These are phyloP conservation scores for Herpotrichia juniperi DNA, from an alignment of 2,329 filamentous ascomycete species.

Conservation along the genomic window DNA sequence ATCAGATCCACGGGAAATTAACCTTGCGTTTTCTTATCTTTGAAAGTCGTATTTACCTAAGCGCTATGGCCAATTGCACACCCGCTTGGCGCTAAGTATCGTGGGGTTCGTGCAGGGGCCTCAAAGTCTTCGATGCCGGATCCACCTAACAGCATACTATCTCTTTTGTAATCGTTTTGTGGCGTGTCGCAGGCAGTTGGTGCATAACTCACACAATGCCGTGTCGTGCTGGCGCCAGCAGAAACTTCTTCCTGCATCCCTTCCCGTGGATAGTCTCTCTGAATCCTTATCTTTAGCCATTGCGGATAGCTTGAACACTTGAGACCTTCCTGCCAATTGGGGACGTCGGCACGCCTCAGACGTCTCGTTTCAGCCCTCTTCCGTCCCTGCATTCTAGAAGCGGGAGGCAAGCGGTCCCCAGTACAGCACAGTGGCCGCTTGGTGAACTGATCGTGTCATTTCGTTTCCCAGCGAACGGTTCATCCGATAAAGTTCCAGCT, in stretches of 20 bases:
- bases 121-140: background rate
- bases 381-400: background rate
- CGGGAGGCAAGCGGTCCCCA: background rate
- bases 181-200: background rate
- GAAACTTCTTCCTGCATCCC: background rate
- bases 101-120: background rate
- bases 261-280: background rate
- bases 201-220: background rate
- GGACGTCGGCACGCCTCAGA: background rate
- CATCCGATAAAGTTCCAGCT: background rate
- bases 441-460: background rate
- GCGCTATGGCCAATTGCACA: slow-evolving; percentile 7
- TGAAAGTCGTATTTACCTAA: slow-evolving; percentile 16
- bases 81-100: background rate
- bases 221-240: background rate
- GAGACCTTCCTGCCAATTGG: background rate
- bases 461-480: background rate
- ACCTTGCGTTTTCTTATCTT: slow-evolving; percentile 13
- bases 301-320: background rate
- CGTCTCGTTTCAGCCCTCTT: too few species aligned
- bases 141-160: background rate
- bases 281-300: background rate
- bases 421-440: background rate
- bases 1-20: slow-evolving; percentile 1
- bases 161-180: background rate